phyloP scores from a whole-genome alignment of 164 flowering plant genomes.

The Litsea cubeba region DNA sequence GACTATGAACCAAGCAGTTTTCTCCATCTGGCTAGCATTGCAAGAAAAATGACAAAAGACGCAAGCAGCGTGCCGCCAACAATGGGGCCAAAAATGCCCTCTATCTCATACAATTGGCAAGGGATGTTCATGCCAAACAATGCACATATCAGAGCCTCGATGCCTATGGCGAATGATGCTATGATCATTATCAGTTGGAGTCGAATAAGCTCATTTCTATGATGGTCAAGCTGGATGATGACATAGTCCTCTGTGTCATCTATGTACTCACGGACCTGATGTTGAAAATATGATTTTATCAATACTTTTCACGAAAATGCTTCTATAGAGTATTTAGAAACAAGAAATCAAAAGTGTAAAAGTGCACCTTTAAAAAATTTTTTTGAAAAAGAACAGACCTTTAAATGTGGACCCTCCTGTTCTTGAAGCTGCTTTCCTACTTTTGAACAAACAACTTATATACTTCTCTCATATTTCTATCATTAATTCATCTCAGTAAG shows the following conservation, averaged over 20 bases:
- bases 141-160: constrained; percentile 69
- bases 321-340: too few species aligned
- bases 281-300: not conserved
- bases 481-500: too few species aligned
- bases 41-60: constrained; percentile 56
- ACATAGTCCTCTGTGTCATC: constrained; percentile 96
- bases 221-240: constrained; percentile 92
- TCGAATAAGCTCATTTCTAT: constrained; percentile 88
- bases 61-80: constrained; percentile 43
- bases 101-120: constrained; percentile 34
- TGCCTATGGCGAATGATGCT: constrained; percentile 76
- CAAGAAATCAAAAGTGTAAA: too few species aligned
- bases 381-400: too few species aligned
- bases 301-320: too few species aligned
- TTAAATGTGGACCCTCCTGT: too few species aligned
- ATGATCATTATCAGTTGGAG: constrained; percentile 82
- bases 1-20: constrained; percentile 68
- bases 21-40: constrained; percentile 85
- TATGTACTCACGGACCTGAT: constrained; percentile 86
- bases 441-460: too few species aligned
- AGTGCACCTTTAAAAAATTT: too few species aligned
- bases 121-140: constrained; percentile 91
- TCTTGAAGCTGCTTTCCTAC: too few species aligned
- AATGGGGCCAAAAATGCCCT: constrained; percentile 55
- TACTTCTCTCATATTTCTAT: too few species aligned